These are phyloP conservation scores for Gossypium davidsonii DNA, from an alignment of 441 rosid genomes.

Conservation along the genomic window DNA sequence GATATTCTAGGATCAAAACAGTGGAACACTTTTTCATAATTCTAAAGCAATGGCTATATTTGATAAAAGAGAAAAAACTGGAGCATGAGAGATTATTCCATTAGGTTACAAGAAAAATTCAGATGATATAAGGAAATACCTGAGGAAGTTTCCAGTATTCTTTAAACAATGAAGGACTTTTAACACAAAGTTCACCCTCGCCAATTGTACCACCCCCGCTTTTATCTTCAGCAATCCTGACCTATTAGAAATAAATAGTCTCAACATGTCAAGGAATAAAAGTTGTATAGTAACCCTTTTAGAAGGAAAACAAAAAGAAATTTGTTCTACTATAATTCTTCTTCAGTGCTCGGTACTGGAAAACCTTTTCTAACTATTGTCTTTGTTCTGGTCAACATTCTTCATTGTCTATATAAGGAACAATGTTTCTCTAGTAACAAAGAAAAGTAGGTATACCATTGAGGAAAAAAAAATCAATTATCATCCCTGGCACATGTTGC, in stretches of 20 bases:
- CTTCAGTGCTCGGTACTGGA: background rate
- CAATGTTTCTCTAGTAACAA: background rate
- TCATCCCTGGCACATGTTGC: background rate
- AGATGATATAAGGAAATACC: constrained; percentile 30
- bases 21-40: background rate
- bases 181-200: constrained; percentile 78
- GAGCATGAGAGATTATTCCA: background rate
- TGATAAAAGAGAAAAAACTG: background rate
- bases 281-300: background rate
- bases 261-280: background rate
- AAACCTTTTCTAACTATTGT: background rate
- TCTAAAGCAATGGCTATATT: background rate
- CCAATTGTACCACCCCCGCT: constrained; percentile 43
- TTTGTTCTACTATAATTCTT: background rate
- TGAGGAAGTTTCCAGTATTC: constrained; percentile 95
- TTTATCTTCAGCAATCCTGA: constrained; percentile 54
- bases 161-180: constrained; percentile 89
- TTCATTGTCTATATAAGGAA: background rate
- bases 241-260: constrained; percentile 37
- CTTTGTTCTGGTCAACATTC: background rate
- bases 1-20: background rate
- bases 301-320: background rate
- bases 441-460: background rate
- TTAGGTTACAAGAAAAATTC: background rate
- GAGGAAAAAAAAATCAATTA: background rate